phyloP scores from a whole-genome alignment of 2,329 filamentous ascomycete species.

The Colletotrichum orbiculare region DNA sequence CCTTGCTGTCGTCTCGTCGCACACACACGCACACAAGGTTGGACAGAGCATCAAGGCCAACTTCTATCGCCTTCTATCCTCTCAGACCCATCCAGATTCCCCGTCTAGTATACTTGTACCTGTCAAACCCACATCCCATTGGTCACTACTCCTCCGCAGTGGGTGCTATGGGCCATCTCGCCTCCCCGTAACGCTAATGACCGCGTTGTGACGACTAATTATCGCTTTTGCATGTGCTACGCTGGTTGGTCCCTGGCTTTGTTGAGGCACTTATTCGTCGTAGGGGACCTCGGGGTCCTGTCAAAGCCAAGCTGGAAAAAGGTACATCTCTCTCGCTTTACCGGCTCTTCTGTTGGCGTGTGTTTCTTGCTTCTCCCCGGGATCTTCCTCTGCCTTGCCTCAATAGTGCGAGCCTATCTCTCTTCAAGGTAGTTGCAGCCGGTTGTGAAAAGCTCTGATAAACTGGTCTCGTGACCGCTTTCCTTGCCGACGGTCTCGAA shows the following conservation, averaged over 20 bases:
- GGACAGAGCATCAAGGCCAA: slow-evolving; percentile 13
- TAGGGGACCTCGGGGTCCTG: slow-evolving; percentile 20
- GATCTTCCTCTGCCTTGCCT: slow-evolving; percentile 20
- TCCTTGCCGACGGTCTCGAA: slow-evolving; percentile 24
- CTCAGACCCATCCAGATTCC: slow-evolving; percentile 26
- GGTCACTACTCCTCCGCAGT: slow-evolving; percentile 13
- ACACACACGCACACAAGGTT: slow-evolving; percentile 1
- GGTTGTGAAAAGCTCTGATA: slow-evolving; percentile 31
- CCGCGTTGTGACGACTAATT: slow-evolving; percentile 22
- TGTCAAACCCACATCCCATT: slow-evolving; percentile 21
- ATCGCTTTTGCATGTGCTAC: slow-evolving; percentile 35
- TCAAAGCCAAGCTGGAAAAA: slow-evolving; percentile 21
- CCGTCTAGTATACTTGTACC: too few relatives aligned
- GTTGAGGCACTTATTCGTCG: slow-evolving; percentile 31
- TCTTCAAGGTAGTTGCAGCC: slow-evolving; percentile 7
- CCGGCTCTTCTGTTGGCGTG: slow-evolving; percentile 5
- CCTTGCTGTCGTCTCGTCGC: slow-evolving; percentile 18
- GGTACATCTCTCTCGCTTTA: slow-evolving; percentile 10
- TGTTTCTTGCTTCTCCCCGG: slow-evolving; percentile 12
- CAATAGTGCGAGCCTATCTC: not conserved
- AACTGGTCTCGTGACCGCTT: slow-evolving; percentile 36
- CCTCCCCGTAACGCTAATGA: slow-evolving; percentile 24
- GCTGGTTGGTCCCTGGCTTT: slow-evolving; percentile 23
- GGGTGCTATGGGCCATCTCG: slow-evolving; percentile 24
- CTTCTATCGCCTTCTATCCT: slow-evolving; percentile 33